Percentiles rank a stretch among this genome's conserved stretches.
Evolutionary conservation across 202 grass and related monocot genomes (phyloP).

Genomic region (Musa balbisiana): DNA sequence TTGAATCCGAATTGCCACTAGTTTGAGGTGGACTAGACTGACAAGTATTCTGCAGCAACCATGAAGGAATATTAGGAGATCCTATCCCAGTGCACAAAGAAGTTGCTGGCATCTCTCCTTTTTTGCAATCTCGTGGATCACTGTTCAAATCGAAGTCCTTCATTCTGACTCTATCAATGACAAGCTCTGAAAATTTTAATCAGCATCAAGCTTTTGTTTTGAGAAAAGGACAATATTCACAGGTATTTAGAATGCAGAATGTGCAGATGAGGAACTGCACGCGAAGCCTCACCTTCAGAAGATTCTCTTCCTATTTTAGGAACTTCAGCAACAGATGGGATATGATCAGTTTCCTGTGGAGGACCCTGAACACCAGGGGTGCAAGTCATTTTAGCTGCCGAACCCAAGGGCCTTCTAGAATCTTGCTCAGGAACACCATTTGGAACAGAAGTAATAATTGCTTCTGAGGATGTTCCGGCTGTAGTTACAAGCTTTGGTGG

Average conservation of each 20-base stretch:
- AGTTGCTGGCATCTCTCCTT: conserved; percentile 37
- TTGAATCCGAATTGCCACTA: conserved; percentile 29
- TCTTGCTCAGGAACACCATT: conserved; percentile 31
- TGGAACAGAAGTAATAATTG: conserved; percentile 40
- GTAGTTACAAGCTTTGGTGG: conserved; percentile 58
- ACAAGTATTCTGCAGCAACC: conserved; percentile 51
- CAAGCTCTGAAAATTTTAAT: conserved; percentile 39
- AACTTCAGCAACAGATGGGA: conserved; percentile 17
- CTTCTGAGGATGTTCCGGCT: conserved; percentile 49
- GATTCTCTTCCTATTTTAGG: conserved; percentile 35
- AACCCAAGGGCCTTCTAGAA: conserved; percentile 32
- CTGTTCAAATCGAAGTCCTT: conserved; percentile 94
- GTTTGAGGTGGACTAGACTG: conserved; percentile 52
- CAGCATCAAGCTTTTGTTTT: conserved; percentile 4
- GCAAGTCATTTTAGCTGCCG: conserved; percentile 34
- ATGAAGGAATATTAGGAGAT: conserved; percentile 59
- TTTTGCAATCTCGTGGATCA: conserved; percentile 54
- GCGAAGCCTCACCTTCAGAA: conserved; percentile 49
- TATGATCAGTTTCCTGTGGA: conserved; percentile 25
- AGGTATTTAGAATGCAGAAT: not conserved
- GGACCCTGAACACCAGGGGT: conserved; percentile 32
- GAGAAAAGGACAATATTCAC: not conserved
- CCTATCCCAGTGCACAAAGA: conserved; percentile 28
- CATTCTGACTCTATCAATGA: conserved; percentile 32
- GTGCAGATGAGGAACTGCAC: not conserved